Percentiles rank a stretch among this genome's conserved stretches.
phyloP scores from a whole-genome alignment of 305 asterid species.

The Euphrasia arctica region DNA sequence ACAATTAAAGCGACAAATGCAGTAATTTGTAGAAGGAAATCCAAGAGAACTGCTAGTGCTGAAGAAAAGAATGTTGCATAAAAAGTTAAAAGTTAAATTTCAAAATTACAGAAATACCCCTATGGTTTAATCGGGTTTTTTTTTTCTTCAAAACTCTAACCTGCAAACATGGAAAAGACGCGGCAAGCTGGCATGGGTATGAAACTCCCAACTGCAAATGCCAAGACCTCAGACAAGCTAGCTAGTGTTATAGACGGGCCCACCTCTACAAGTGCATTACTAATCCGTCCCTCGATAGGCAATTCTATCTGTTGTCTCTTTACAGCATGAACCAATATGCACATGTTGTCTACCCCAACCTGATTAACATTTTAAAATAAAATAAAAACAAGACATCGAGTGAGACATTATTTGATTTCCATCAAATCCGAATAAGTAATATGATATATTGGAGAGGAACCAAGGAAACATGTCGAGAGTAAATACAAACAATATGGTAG shows the following conservation, averaged over 20 bases:
- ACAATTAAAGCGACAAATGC: slow-evolving; percentile 97
- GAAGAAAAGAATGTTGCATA: slow-evolving; percentile 32
- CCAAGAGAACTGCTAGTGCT: slow-evolving; percentile 98
- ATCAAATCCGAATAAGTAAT: background rate
- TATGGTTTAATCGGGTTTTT: background rate
- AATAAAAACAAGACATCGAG: slow-evolving; percentile 21
- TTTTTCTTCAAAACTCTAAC: slow-evolving; percentile 33
- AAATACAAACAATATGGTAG: background rate
- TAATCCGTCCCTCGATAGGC: slow-evolving; percentile 93
- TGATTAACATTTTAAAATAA: slow-evolving; percentile 30
- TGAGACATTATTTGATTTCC: background rate
- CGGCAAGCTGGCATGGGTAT: slow-evolving; percentile 99
- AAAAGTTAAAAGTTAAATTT: slow-evolving; percentile 26
- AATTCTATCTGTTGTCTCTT: slow-evolving; percentile 90
- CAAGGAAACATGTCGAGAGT: background rate
- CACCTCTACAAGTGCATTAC: slow-evolving; percentile 98
- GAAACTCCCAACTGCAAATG: slow-evolving; percentile 99
- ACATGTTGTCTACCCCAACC: slow-evolving; percentile 99
- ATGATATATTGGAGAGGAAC: background rate
- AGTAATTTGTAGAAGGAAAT: slow-evolving; percentile 96
- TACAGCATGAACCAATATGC: slow-evolving; percentile 97
- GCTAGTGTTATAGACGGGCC: slow-evolving; percentile 99
- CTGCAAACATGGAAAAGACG: slow-evolving; percentile 99
- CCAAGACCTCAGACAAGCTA: slow-evolving; percentile 92
- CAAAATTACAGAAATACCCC: background rate